Evolutionary conservation across 192 early-diverging fungal genomes (phyloP).

Genomic region (Gigaspora rosea): DNA sequence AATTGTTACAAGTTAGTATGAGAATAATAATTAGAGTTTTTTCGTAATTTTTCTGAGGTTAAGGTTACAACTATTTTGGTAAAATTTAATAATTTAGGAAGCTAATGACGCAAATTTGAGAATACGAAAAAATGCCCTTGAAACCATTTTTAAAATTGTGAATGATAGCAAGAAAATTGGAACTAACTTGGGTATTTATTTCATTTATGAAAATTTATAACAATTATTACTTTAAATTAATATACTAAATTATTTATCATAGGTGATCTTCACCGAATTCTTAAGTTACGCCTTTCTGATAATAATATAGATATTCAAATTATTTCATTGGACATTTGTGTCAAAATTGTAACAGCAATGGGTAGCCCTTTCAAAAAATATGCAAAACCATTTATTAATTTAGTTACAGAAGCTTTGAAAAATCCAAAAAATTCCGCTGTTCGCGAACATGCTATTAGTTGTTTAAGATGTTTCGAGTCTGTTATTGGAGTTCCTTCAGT

Average conservation of each 20-base stretch:
- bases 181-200: slow-evolving; percentile 61
- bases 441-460: slow-evolving; percentile 69
- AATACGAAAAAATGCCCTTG: slow-evolving; percentile 86
- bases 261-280: slow-evolving; percentile 74
- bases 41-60: slow-evolving; percentile 25
- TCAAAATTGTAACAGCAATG: slow-evolving; percentile 74
- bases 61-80: slow-evolving; percentile 25
- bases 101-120: slow-evolving; percentile 89
- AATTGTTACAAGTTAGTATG: slow-evolving; percentile 47
- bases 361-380: slow-evolving; percentile 85
- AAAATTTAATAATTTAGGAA: slow-evolving; percentile 44
- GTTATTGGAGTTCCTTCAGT: slow-evolving; percentile 64
- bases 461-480: slow-evolving; percentile 71
- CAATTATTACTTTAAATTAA: background rate
- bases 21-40: background rate
- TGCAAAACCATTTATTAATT: slow-evolving; percentile 65
- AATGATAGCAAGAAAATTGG: slow-evolving; percentile 82
- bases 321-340: slow-evolving; percentile 77
- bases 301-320: slow-evolving; percentile 89
- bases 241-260: background rate
- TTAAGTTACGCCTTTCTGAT: slow-evolving; percentile 85
- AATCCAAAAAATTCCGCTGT: slow-evolving; percentile 89
- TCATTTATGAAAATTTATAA: background rate
- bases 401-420: slow-evolving; percentile 71
- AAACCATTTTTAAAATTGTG: slow-evolving; percentile 75